Evolutionary conservation across 192 early-diverging fungal genomes (phyloP).

Genomic region (Ambispora gerdemannii): DNA sequence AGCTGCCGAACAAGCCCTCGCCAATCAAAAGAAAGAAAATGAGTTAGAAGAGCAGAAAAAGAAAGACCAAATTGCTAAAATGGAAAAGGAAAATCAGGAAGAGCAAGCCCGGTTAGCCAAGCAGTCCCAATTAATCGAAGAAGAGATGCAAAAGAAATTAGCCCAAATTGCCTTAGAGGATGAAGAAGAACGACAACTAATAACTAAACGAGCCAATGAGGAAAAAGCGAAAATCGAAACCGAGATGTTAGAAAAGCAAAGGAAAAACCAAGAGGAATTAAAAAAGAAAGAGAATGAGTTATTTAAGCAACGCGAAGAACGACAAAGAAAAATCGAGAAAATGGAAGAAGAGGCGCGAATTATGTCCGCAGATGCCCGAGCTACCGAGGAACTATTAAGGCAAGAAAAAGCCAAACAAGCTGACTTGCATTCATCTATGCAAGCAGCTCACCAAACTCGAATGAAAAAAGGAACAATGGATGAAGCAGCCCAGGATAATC

Average conservation of each 20-base stretch:
- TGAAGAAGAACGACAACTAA: conserved; percentile 4
- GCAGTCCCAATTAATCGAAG: conserved; percentile 1
- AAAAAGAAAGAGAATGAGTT: conserved; percentile 8
- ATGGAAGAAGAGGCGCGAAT: conserved; percentile 11
- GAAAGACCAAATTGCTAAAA: background rate
- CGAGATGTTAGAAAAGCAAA: background rate
- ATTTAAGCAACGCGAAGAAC: background rate
- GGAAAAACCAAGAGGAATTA: background rate
- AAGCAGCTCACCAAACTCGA: too few relatives aligned
- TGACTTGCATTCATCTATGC: too few relatives aligned
- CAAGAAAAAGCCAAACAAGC: too few relatives aligned
- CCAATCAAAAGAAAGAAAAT: conserved; percentile 17
- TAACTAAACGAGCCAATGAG: conserved; percentile 7
- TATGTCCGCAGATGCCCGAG: too few relatives aligned
- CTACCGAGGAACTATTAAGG: too few relatives aligned
- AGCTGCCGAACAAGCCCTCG: background rate
- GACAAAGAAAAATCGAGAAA: background rate
- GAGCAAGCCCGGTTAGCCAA: conserved; percentile 4
- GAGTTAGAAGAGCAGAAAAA: conserved; percentile 15
- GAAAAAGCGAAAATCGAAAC: conserved; percentile 4
- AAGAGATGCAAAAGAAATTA: background rate
- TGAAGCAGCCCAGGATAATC: too few relatives aligned
- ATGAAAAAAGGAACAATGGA: too few relatives aligned
- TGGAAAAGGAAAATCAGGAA: conserved; percentile 9
- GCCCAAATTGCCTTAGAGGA: conserved; percentile 1